Conservation (phyloP, 2,329 filamentous ascomycete genomes). For the Cryphonectria radicalis region DNA sequence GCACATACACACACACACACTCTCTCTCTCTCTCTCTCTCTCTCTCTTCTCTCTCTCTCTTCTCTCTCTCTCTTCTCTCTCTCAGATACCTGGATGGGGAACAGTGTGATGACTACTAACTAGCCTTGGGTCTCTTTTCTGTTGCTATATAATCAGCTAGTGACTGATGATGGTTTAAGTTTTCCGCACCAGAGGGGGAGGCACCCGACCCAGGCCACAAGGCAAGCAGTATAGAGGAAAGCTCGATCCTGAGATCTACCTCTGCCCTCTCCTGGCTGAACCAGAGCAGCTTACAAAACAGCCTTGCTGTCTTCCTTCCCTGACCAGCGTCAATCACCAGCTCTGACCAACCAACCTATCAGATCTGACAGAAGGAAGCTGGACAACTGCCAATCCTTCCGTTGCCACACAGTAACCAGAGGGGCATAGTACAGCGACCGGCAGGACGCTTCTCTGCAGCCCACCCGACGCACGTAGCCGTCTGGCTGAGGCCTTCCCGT, state of each 20-base stretch:
- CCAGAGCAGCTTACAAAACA: background rate
- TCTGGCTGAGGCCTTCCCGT: background rate
- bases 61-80: too few relatives aligned
- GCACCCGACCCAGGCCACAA: conserved; percentile 11
- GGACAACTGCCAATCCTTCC: conserved; percentile 1
- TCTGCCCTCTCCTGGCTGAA: background rate
- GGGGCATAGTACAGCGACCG: background rate
- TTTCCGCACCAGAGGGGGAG: conserved; percentile 8
- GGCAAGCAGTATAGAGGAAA: background rate
- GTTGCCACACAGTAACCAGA: background rate
- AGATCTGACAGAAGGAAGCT: background rate
- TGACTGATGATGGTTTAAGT: background rate
- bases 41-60: too few relatives aligned
- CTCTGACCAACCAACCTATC: background rate
- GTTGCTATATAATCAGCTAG: background rate
- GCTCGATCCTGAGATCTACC: background rate
- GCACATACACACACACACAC: too few relatives aligned
- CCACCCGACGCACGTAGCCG: conserved; percentile 9
- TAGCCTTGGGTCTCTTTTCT: background rate
- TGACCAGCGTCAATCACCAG: conserved; percentile 14
- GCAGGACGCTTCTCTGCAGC: conserved; percentile 6
- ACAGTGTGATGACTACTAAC: background rate
- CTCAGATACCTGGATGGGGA: background rate
- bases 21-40: too few relatives aligned
- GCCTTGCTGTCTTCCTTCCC: too few relatives aligned